Conservation (phyloP, 2,329 filamentous ascomycete genomes). For the Cryphonectria parasitica region DNA sequence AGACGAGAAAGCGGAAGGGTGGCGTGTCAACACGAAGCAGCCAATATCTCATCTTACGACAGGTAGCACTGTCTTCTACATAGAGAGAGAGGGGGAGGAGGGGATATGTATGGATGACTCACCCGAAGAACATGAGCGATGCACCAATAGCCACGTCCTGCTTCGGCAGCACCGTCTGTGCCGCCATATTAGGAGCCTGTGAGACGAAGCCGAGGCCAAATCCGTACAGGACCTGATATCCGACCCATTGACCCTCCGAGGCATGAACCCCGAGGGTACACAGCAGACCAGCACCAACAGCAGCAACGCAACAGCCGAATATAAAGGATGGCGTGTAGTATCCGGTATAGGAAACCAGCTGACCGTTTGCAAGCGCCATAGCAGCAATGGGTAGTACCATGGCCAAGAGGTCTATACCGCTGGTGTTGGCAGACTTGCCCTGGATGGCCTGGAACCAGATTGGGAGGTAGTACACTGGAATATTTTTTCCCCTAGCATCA, state of each 20-base stretch:
- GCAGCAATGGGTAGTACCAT: conserved; percentile 40
- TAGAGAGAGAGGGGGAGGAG: too few species aligned
- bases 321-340: conserved; percentile 46
- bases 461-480: conserved; percentile 39
- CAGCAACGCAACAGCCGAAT: conserved; percentile 32
- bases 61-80: too few species aligned
- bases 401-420: conserved; percentile 44
- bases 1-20: too few species aligned
- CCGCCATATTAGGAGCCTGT: conserved; percentile 43
- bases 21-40: too few species aligned
- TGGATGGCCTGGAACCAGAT: conserved; percentile 47
- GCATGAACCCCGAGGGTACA: conserved; percentile 41
- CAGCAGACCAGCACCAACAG: conserved; percentile 40
- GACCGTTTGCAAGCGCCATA: conserved; percentile 37
- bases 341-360: conserved; percentile 40
- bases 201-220: conserved; percentile 42
- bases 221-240: conserved; percentile 42
- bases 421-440: conserved; percentile 40
- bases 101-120: too few species aligned
- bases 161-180: conserved; percentile 47
- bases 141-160: conserved; percentile 44
- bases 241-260: conserved; percentile 40
- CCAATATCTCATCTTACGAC: too few species aligned
- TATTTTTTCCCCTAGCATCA: too few species aligned
- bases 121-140: too few species aligned